phyloP scores from a whole-genome alignment of 1,284 basidiomycete species.

The Coniophora puteana region DNA sequence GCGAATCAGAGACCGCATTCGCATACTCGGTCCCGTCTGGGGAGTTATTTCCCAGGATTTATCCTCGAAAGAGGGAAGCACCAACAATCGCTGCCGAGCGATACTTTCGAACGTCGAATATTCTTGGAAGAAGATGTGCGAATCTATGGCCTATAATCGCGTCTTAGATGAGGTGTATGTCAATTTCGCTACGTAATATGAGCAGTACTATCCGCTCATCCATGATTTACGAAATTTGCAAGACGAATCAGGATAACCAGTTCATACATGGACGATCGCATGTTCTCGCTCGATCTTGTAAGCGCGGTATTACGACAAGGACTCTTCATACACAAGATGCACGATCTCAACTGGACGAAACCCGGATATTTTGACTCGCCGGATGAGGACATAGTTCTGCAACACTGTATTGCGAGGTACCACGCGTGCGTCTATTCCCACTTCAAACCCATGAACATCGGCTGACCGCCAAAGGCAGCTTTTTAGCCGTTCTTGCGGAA shows the following conservation, averaged over 20 bases:
- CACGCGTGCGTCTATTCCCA: conserved; percentile 25
- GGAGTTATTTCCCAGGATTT: no score
- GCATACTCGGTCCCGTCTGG: no score
- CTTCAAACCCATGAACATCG: not conserved
- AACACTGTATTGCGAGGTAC: conserved; percentile 28
- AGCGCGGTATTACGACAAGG: conserved; percentile 49
- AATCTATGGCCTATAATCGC: no score
- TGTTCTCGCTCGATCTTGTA: conserved; percentile 41
- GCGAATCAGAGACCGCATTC: no score
- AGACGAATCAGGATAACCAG: conserved; percentile 31
- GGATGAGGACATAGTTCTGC: conserved; percentile 27
- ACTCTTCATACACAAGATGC: conserved; percentile 46
- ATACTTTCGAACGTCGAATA: no score
- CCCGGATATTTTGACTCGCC: conserved; percentile 31
- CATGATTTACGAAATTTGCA: no score
- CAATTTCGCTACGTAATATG: no score
- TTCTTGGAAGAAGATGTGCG: no score
- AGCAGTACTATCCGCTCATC: no score
- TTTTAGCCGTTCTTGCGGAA: conserved; percentile 13
- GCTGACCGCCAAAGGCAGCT: not conserved
- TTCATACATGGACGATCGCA: conserved; percentile 38
- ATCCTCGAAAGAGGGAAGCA: no score
- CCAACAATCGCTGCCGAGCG: no score
- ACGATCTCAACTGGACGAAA: conserved; percentile 42
- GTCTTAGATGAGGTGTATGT: no score